Evolutionary conservation across 2,329 filamentous ascomycete species (phyloP).

Genomic region (Xylariaceae sp.): DNA sequence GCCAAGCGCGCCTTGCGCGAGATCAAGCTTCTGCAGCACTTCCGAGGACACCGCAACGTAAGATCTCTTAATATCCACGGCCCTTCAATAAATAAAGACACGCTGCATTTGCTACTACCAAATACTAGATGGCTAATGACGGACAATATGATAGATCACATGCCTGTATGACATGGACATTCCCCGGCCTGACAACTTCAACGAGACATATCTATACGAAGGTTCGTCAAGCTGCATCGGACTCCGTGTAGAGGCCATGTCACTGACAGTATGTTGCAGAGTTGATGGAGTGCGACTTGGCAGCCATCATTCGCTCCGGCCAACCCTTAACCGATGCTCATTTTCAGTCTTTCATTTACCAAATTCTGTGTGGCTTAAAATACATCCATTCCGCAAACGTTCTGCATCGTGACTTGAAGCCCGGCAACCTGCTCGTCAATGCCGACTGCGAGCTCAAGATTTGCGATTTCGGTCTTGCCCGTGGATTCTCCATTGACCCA

Average conservation of each 20-base stretch:
- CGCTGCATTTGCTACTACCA: slow-evolving; percentile 23
- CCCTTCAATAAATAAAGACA: not conserved
- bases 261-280: slow-evolving; percentile 51
- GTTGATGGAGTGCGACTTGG: slow-evolving; percentile 98
- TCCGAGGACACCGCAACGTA: slow-evolving; percentile 85
- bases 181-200: slow-evolving; percentile 94
- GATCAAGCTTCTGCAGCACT: slow-evolving; percentile 98
- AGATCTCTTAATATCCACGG: slow-evolving; percentile 28
- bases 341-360: slow-evolving; percentile 99
- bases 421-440: slow-evolving; percentile 94
- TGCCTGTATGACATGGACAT: slow-evolving; percentile 99
- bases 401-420: slow-evolving; percentile 93
- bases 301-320: slow-evolving; percentile 94
- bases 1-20: slow-evolving; percentile 96
- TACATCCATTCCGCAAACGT: slow-evolving; percentile 99
- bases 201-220: slow-evolving; percentile 98
- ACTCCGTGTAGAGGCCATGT: too few species aligned
- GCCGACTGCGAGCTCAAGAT: slow-evolving; percentile 99
- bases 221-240: slow-evolving; percentile 52
- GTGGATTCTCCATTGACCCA: slow-evolving; percentile 94
- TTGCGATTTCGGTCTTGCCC: slow-evolving; percentile 93
- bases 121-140: slow-evolving; percentile 32
- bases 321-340: slow-evolving; percentile 97
- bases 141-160: slow-evolving; percentile 86
- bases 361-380: slow-evolving; percentile 97